Conservation (phyloP, 305 asterid species). For the Solanum aculeatissimum region DNA sequence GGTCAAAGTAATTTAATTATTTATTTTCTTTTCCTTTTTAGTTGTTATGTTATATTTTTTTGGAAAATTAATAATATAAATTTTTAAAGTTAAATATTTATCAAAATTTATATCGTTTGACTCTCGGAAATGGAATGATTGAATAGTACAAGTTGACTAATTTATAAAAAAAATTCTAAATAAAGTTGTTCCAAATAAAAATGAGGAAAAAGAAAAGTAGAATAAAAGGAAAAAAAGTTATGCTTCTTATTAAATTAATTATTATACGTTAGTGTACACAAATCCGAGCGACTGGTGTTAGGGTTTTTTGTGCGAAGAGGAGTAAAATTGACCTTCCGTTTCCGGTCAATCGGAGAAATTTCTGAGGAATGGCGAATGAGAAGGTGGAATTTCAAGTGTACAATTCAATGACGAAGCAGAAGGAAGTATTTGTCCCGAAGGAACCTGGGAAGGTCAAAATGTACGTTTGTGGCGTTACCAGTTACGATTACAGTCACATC, state of each 20-base stretch:
- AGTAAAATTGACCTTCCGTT: background rate
- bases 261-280: background rate
- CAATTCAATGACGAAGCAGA: constrained; percentile 58
- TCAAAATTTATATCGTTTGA: too few species aligned
- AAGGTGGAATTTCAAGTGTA: constrained; percentile 39
- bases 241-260: background rate
- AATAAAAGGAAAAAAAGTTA: background rate
- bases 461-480: constrained; percentile 84
- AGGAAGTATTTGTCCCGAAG: constrained; percentile 48
- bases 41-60: too few species aligned
- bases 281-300: background rate
- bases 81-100: too few species aligned
- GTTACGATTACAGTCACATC: constrained; percentile 75
- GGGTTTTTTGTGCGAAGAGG: background rate
- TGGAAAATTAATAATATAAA: too few species aligned
- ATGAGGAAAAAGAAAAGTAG: too few species aligned
- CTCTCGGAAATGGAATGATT: too few species aligned
- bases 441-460: constrained; percentile 60
- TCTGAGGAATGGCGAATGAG: constrained; percentile 15
- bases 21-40: too few species aligned
- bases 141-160: too few species aligned
- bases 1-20: too few species aligned
- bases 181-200: too few species aligned
- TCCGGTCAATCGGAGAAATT: background rate
- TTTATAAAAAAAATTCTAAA: too few species aligned